Conservation (phyloP, 345 rosid species). For the Citrus medica region DNA sequence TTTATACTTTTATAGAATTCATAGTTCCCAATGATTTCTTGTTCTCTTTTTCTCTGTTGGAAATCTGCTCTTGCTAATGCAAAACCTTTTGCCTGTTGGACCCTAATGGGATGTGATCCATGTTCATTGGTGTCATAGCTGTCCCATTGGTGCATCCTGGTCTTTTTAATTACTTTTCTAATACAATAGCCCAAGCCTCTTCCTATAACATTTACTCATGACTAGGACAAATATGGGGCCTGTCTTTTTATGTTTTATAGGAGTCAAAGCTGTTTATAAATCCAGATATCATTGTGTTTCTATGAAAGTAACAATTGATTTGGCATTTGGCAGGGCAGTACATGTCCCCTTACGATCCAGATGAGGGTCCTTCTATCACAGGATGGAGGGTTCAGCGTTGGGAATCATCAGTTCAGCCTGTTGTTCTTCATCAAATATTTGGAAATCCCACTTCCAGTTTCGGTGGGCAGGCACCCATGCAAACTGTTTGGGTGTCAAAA, state of each 20-base stretch:
- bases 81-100: background rate
- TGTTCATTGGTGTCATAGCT: background rate
- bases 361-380: constrained; percentile 98
- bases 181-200: background rate
- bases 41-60: background rate
- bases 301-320: constrained; percentile 3
- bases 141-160: background rate
- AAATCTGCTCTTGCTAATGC: background rate
- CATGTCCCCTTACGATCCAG: constrained; percentile 99
- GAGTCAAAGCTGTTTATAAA: background rate
- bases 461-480: constrained; percentile 94
- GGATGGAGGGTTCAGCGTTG: constrained; percentile 99
- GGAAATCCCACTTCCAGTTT: constrained; percentile 91
- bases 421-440: constrained; percentile 95
- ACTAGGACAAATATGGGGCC: background rate
- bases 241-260: background rate
- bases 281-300: background rate
- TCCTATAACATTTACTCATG: background rate
- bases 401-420: constrained; percentile 98
- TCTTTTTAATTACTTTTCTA: background rate
- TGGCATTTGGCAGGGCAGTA: constrained; percentile 68
- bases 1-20: background rate
- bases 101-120: background rate
- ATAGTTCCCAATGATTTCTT: background rate
- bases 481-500: constrained; percentile 95